Percentiles rank a stretch among this genome's conserved stretches.
Evolutionary conservation across 768 basidiomycete genomes (phyloP).

Genomic region (Boletus pseudopeckii): DNA sequence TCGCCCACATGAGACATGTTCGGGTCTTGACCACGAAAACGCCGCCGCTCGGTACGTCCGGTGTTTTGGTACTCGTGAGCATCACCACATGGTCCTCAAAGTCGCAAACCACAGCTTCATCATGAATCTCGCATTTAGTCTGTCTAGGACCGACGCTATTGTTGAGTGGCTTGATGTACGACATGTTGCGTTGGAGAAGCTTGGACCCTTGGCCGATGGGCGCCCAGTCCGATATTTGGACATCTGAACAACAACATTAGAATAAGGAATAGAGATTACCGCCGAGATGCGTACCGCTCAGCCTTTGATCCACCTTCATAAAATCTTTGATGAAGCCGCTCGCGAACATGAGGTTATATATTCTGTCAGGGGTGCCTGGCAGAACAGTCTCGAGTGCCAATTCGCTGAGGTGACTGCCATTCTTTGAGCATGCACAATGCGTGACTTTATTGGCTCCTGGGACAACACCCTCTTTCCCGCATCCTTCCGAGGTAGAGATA

Average conservation of each 20-base stretch:
- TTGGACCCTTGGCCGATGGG: slow-evolving; percentile 61
- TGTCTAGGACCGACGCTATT: slow-evolving; percentile 89
- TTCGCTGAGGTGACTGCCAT: slow-evolving; percentile 68
- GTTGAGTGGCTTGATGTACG: slow-evolving; percentile 91
- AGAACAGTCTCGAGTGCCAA: slow-evolving; percentile 73
- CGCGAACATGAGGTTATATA: slow-evolving; percentile 94
- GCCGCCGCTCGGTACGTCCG: slow-evolving; percentile 92
- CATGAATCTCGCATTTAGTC: slow-evolving; percentile 92
- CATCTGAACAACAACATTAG: slow-evolving; percentile 48
- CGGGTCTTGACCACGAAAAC: slow-evolving; percentile 92
- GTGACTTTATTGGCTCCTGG: slow-evolving; percentile 51
- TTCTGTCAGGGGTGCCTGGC: slow-evolving; percentile 90
- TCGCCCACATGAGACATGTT: slow-evolving; percentile 95
- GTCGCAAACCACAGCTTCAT: slow-evolving; percentile 78
- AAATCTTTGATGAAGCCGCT: slow-evolving; percentile 96
- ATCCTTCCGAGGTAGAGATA: slow-evolving; percentile 19
- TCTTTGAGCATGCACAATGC: slow-evolving; percentile 69
- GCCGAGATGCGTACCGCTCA: slow-evolving; percentile 58
- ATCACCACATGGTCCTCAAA: slow-evolving; percentile 81
- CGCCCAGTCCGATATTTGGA: slow-evolving; percentile 95
- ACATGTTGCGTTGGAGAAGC: slow-evolving; percentile 83
- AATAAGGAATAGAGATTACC: background rate
- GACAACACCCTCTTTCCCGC: background rate
- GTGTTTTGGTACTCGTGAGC: slow-evolving; percentile 86
- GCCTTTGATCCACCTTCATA: slow-evolving; percentile 83